Conservation (phyloP, 1,284 basidiomycete genomes). For the Heimioporus retisporus region DNA sequence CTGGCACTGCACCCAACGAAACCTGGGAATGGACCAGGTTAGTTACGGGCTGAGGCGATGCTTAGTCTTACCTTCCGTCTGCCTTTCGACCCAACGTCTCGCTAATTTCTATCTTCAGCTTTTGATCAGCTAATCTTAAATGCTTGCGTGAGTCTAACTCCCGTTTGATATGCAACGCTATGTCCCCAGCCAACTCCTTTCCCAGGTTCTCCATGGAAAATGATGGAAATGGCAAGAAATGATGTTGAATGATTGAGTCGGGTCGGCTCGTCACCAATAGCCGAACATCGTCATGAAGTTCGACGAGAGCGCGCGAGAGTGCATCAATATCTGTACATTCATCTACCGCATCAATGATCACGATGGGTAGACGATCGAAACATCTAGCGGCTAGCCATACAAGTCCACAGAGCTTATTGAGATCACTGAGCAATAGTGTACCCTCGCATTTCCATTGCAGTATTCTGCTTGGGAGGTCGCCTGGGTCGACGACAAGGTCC, state of each 20-base stretch:
- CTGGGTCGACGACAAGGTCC: background rate
- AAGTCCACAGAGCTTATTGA: background rate
- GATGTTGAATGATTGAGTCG: background rate
- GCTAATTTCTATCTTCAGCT: too few species aligned
- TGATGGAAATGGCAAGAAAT: background rate
- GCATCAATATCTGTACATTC: slow-evolving; percentile 6
- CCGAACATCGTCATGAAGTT: slow-evolving; percentile 4
- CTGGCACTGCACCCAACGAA: slow-evolving; percentile 17
- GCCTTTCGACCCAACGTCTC: background rate
- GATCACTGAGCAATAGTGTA: slow-evolving; percentile 1
- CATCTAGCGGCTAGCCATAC: background rate
- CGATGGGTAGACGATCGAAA: too few species aligned
- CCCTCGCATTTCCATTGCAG: slow-evolving; percentile 6
- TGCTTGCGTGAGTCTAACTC: too few species aligned
- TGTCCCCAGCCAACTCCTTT: too few species aligned
- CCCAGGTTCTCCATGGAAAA: too few species aligned
- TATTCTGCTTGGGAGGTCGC: slow-evolving; percentile 7
- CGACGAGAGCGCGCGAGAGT: background rate
- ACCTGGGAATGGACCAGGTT: background rate
- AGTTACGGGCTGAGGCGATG: background rate
- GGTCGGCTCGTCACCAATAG: slow-evolving; percentile 14
- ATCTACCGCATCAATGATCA: too few species aligned
- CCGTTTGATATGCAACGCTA: too few species aligned
- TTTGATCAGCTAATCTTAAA: too few species aligned
- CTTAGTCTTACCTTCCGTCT: slow-evolving; percentile 3